Evolutionary conservation across 495 filamentous ascomycete genomes (phyloP), one percentile per base, ranked within the genome.

Genomic region (Podospora sp.): DNA sequence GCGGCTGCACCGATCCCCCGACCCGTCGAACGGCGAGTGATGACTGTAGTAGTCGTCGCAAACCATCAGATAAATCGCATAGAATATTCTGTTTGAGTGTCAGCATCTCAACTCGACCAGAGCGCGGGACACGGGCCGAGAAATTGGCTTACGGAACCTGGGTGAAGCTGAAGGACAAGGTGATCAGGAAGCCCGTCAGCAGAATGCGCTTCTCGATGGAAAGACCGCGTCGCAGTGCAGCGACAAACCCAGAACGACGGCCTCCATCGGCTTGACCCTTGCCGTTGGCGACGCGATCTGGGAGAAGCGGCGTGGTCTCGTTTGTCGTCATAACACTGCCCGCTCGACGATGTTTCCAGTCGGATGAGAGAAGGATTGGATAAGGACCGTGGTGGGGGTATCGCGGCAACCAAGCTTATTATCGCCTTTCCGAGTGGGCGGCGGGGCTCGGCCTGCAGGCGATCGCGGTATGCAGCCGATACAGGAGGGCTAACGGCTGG

Each of bases 11-110:
- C 83, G 80, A 56, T 82, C 77, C 25, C 77, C 71, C 35, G 69
- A 21, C 27, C 70, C 24, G 16, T 77, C 74, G 16, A 67, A 77
- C 6, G 73, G 77, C 33, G 85, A 78, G 40, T 82, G 77, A 16
- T 73, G 76, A 21, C 33, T 50, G 73, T 87, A 88, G 73, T 83
- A 88, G 58, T 81, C 79, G 53, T 87, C 82, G 72, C 86, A 88
- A 63, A 82, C 82, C 85, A 88, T 86, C 21, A 85, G 68, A 51
- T 84, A 80, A 64, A 88, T 86, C 18, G 81, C 84, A 66, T 87
- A 87, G 64, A 87, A 81, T 27, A 88, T 78, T 33, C 82, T 85
- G 52, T 20, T 12, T 18, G 9, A 5, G 6, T 1, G 60, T 62
- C 21, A 62, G 60, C 12, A 9, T 6, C 18, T 3, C 24, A 16